phyloP scores from a whole-genome alignment of 2,329 filamentous ascomycete genomes.

The Cercospora citrullina region DNA sequence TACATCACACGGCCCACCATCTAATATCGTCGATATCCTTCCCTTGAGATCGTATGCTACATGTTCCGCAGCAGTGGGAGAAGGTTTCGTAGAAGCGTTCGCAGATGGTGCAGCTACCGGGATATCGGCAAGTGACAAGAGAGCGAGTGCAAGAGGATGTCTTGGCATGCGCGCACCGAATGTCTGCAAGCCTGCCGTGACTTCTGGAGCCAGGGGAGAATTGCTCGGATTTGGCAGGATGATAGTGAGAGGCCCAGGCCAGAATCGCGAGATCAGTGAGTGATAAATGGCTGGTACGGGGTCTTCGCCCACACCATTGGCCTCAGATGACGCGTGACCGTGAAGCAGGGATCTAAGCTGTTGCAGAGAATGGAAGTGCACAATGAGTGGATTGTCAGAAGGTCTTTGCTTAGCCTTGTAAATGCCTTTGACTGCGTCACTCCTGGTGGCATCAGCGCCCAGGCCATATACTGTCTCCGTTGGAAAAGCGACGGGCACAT shows the following conservation, averaged over 20 bases:
- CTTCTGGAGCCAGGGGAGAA: constrained; percentile 79
- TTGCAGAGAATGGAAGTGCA: constrained; percentile 79
- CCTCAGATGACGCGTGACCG: constrained; percentile 27
- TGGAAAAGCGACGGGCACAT: constrained; percentile 86
- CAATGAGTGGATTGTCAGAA: constrained; percentile 91
- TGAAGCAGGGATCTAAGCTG: constrained; percentile 69
- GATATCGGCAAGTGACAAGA: constrained; percentile 75
- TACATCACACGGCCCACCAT: constrained; percentile 82
- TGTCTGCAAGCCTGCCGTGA: constrained; percentile 79
- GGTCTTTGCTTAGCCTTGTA: constrained; percentile 88
- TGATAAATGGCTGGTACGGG: constrained; percentile 73
- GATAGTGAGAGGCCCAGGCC: constrained; percentile 93
- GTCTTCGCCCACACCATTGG: constrained; percentile 34
- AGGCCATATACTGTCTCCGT: constrained; percentile 98
- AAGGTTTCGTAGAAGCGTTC: constrained; percentile 90
- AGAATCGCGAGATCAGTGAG: constrained; percentile 77
- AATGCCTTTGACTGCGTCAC: constrained; percentile 81
- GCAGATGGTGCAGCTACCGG: constrained; percentile 91
- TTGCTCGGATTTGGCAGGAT: constrained; percentile 73
- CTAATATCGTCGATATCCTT: constrained; percentile 80
- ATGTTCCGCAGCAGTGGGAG: constrained; percentile 85
- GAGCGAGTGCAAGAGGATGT: constrained; percentile 76
- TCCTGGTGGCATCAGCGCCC: constrained; percentile 91
- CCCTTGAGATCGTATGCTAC: constrained; percentile 82
- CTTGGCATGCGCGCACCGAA: constrained; percentile 91